Percentiles rank a stretch among this genome's conserved stretches.
Conservation (phyloP, 129 eudicot species). For the Pittosporum tobira region DNA sequence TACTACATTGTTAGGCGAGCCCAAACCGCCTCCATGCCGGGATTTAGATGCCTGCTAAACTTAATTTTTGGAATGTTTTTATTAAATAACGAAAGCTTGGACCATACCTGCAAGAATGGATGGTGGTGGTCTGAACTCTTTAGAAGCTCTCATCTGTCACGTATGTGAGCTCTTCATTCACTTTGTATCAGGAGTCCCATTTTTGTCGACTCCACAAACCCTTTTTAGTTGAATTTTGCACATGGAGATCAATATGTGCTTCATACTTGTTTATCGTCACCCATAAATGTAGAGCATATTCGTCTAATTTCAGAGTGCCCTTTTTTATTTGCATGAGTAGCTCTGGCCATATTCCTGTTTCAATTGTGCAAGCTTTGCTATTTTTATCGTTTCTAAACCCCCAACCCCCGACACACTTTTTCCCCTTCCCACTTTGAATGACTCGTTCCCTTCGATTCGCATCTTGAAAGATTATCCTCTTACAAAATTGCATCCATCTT, state of each 20-base stretch:
- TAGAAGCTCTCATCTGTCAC: background rate
- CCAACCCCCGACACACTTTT: no score
- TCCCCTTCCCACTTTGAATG: no score
- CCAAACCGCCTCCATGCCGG: slow-evolving; percentile 92
- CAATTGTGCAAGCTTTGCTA: no score
- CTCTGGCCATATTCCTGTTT: no score
- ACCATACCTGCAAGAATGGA: slow-evolving; percentile 7
- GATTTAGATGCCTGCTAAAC: slow-evolving; percentile 91
- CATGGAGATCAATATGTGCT: background rate
- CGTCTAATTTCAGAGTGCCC: no score
- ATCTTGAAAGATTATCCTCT: no score
- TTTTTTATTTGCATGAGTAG: no score
- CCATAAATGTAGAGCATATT: no score
- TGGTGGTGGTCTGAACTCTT: slow-evolving; percentile 13
- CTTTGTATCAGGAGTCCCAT: slow-evolving; percentile 6
- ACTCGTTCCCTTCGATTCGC: no score
- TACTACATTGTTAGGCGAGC: slow-evolving; percentile 80
- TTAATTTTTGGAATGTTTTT: slow-evolving; percentile 17
- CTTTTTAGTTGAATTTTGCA: background rate
- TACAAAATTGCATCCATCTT: no score
- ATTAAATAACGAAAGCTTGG: slow-evolving; percentile 48
- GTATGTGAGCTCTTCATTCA: background rate
- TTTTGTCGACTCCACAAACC: background rate
- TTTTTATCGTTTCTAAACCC: no score
- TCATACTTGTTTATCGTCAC: background rate